These are phyloP conservation scores for Trametes elegans DNA, from an alignment of 768 basidiomycete species.

Conservation along the genomic window DNA sequence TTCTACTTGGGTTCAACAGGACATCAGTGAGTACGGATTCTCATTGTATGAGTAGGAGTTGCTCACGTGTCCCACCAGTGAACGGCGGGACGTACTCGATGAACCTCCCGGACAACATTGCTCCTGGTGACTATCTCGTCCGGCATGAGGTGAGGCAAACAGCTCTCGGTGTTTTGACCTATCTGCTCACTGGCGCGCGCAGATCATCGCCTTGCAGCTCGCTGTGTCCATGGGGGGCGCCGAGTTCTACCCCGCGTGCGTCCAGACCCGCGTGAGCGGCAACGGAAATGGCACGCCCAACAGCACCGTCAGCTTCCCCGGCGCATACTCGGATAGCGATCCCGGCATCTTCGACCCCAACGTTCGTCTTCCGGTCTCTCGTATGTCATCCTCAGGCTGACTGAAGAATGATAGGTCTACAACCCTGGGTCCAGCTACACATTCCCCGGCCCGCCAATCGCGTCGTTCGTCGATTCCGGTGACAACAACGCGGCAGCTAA, in stretches of 20 bases:
- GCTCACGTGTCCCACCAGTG: conserved; percentile 15
- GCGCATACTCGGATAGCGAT: conserved; percentile 68
- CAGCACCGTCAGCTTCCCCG: conserved; percentile 55
- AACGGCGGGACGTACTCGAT: conserved; percentile 25
- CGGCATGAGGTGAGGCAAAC: conserved; percentile 54
- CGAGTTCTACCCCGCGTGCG: conserved; percentile 75
- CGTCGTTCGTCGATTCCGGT: conserved; percentile 9
- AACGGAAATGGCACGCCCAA: conserved; percentile 52
- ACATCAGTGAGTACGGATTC: conserved; percentile 26
- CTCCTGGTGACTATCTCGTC: conserved; percentile 69
- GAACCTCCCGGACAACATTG: conserved; percentile 43
- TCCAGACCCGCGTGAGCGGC: conserved; percentile 53
- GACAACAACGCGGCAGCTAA: not conserved
- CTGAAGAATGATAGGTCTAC: conserved; percentile 14
- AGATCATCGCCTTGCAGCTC: conserved; percentile 32
- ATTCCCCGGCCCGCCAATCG: conserved; percentile 26
- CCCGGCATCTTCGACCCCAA: conserved; percentile 62
- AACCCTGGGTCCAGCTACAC: conserved; percentile 21
- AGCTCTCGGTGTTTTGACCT: not conserved
- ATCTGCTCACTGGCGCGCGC: not conserved
- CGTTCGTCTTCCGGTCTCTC: conserved; percentile 4
- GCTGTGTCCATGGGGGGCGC: conserved; percentile 46
- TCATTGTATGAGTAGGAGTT: not conserved
- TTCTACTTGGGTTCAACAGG: conserved; percentile 29
- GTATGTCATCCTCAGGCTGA: not conserved